These are phyloP conservation scores for Prunus yedoensis DNA, from an alignment of 331 rosid genomes.

Conservation along the genomic window DNA sequence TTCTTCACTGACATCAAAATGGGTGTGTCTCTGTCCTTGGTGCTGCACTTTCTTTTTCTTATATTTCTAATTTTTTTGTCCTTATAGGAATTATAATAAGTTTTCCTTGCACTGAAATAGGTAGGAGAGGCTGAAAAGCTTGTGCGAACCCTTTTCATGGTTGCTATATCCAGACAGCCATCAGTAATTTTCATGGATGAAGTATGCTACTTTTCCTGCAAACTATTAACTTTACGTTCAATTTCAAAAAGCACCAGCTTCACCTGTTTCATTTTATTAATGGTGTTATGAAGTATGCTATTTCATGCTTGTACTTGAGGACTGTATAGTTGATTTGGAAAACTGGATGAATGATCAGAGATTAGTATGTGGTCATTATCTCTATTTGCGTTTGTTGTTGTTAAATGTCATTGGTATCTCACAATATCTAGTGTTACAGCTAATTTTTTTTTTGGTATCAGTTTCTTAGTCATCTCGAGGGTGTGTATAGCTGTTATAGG, in stretches of 20 bases:
- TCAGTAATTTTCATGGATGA: constrained; percentile 97
- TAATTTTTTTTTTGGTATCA: no score
- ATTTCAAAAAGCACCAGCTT: background rate
- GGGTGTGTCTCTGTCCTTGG: constrained; percentile 53
- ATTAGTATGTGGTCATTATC: background rate
- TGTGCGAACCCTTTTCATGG: constrained; percentile 90
- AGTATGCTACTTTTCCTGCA: constrained; percentile 41
- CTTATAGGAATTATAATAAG: constrained; percentile 21
- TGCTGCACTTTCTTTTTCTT: background rate
- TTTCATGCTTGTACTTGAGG: background rate
- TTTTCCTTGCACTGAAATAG: constrained; percentile 45
- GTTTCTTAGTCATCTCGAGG: background rate
- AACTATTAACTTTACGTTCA: constrained; percentile 12
- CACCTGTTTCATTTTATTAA: constrained; percentile 1
- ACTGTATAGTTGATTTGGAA: background rate
- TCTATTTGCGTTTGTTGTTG: background rate
- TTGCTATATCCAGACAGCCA: constrained; percentile 92
- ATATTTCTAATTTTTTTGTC: constrained; percentile 3
- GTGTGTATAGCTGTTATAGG: background rate
- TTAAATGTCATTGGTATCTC: constrained; percentile 2
- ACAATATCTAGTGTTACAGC: background rate
- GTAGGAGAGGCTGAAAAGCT: constrained; percentile 98
- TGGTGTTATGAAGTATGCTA: constrained; percentile 9
- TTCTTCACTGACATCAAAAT: constrained; percentile 93
- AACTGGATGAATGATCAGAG: background rate